These are phyloP conservation scores for Nitzschia sp. DNA, from an alignment of 108 stramenopile genomes.

Conservation along the genomic window DNA sequence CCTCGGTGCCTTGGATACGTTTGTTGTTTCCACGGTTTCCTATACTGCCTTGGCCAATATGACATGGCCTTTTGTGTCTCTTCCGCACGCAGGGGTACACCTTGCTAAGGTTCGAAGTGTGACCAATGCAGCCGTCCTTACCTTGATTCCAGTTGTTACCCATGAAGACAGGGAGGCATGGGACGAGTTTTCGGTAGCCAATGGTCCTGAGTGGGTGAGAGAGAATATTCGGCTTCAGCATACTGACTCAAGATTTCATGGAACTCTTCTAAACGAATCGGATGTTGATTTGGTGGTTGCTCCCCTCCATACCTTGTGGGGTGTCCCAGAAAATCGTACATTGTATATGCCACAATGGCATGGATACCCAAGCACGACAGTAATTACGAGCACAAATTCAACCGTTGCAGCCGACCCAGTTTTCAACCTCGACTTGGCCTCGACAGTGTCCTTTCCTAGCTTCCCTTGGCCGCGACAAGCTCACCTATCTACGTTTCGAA, in stretches of 20 bases:
- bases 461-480: slow-evolving; percentile 21
- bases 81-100: slow-evolving; percentile 40
- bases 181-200: slow-evolving; percentile 37
- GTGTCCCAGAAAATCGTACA: slow-evolving; percentile 7
- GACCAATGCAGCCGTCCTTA: slow-evolving; percentile 35
- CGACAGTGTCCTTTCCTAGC: slow-evolving; percentile 9
- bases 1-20: slow-evolving; percentile 6
- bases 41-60: neutral
- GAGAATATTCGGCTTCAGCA: slow-evolving; percentile 17
- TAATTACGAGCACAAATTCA: neutral
- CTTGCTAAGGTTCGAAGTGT: slow-evolving; percentile 24
- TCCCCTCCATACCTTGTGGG: neutral
- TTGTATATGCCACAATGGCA: slow-evolving; percentile 27
- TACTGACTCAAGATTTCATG: neutral
- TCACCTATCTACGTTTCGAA: slow-evolving; percentile 17
- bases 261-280: neutral
- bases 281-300: neutral
- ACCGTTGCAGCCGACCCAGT: slow-evolving; percentile 18
- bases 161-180: slow-evolving; percentile 30
- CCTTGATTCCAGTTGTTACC: slow-evolving; percentile 23
- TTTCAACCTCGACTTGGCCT: neutral
- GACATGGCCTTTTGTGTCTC: slow-evolving; percentile 17
- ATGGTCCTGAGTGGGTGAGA: slow-evolving; percentile 27
- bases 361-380: slow-evolving; percentile 7
- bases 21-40: slow-evolving; percentile 3